A percentile compares a stretch with the other conserved stretches of the same genome.
Conservation (phyloP, 345 rosid genomes). For the Eucalyptus erythrocorys region DNA sequence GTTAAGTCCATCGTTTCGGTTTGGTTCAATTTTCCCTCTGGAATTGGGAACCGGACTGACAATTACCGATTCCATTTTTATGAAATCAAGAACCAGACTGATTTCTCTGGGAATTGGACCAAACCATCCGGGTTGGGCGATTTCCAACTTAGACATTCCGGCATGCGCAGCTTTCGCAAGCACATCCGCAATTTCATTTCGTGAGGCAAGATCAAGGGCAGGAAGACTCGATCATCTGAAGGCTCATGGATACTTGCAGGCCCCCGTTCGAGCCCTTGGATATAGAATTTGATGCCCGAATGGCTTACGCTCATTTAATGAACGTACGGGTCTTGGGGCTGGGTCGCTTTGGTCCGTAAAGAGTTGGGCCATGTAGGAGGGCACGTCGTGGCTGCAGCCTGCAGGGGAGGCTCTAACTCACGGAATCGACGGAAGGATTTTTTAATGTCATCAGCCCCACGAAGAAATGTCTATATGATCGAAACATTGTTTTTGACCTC, state of each 20-base stretch:
- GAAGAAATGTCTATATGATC: background rate
- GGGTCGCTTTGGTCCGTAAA: background rate
- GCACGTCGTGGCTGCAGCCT: background rate
- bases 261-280: background rate
- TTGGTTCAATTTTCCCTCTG: fast-evolving
- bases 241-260: background rate
- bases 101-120: fast-evolving
- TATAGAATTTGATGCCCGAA: background rate
- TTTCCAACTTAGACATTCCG: fast-evolving
- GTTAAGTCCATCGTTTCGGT: fast-evolving
- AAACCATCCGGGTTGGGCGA: fast-evolving
- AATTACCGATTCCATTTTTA: fast-evolving
- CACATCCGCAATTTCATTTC: background rate
- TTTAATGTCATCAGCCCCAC: background rate
- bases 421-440: background rate
- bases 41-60: fast-evolving
- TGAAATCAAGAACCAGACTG: fast-evolving
- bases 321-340: background rate
- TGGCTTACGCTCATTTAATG: background rate
- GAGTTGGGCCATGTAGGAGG: background rate
- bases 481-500: background rate
- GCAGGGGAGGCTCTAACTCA: background rate
- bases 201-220: background rate
- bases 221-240: background rate
- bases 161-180: too few relatives aligned